Conservation (phyloP, 2,329 filamentous ascomycete genomes). For the Monosporascus ibericus region DNA sequence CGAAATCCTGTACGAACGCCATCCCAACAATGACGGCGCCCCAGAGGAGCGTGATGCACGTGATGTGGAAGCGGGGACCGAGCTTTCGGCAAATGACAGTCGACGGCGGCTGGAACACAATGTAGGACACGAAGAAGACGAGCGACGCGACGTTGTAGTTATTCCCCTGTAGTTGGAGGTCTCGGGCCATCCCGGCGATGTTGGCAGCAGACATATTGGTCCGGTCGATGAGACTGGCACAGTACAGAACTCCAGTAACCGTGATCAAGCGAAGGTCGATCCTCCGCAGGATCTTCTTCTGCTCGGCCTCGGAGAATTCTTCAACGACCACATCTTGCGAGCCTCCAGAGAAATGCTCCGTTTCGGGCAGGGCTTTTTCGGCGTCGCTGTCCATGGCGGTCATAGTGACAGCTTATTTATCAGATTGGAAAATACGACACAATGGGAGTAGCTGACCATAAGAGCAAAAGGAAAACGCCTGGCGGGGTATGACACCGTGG, state of each 20-base stretch:
- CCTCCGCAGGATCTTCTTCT: conserved; percentile 60
- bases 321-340: conserved; percentile 20
- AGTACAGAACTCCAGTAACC: conserved; percentile 63
- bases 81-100: conserved; percentile 63
- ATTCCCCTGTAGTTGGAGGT: conserved; percentile 39
- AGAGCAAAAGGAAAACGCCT: neutral
- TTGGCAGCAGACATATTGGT: conserved; percentile 69
- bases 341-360: neutral
- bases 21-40: conserved; percentile 58
- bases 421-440: neutral
- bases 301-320: conserved; percentile 54
- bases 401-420: neutral
- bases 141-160: conserved; percentile 50
- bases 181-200: conserved; percentile 57
- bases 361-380: neutral
- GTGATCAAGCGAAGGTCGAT: conserved; percentile 62
- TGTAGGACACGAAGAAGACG: conserved; percentile 70
- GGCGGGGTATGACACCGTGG: no score
- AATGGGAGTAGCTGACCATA: neutral
- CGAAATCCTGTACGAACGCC: conserved; percentile 52
- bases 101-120: conserved; percentile 64
- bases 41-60: conserved; percentile 51
- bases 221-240: conserved; percentile 70
- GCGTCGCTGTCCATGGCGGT: neutral
- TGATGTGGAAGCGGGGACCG: conserved; percentile 53